These are phyloP conservation scores for Calonectria hongkongensis DNA, from an alignment of 2,329 filamentous ascomycete species.

Conservation along the genomic window DNA sequence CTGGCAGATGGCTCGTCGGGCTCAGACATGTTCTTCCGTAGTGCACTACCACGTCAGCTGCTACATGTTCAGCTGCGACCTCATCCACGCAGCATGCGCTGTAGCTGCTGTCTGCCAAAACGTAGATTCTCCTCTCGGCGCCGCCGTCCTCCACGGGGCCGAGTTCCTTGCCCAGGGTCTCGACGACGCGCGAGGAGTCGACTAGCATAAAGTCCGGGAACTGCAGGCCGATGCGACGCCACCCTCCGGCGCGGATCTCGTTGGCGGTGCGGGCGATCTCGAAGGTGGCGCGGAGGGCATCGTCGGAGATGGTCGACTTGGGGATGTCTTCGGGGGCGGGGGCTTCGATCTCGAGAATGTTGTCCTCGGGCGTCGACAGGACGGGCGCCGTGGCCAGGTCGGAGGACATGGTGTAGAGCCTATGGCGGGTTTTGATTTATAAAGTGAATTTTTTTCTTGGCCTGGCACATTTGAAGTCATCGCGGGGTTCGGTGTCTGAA, in stretches of 20 bases:
- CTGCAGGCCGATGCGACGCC: slow-evolving; percentile 89
- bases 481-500: slow-evolving; percentile 46
- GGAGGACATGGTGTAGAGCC: slow-evolving; percentile 62
- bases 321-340: slow-evolving; percentile 62
- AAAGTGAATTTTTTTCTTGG: slow-evolving; percentile 34
- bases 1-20: slow-evolving; percentile 89
- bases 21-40: slow-evolving; percentile 95
- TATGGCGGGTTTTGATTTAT: slow-evolving; percentile 23
- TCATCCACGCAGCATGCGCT: slow-evolving; percentile 98
- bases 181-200: slow-evolving; percentile 88
- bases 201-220: slow-evolving; percentile 95
- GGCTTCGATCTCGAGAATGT: slow-evolving; percentile 75
- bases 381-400: slow-evolving; percentile 73
- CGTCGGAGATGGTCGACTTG: slow-evolving; percentile 69
- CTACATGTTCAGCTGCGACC: slow-evolving; percentile 93
- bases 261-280: slow-evolving; percentile 87
- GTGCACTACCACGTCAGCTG: slow-evolving; percentile 93
- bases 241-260: slow-evolving; percentile 83
- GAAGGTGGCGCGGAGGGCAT: slow-evolving; percentile 85
- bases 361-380: slow-evolving; percentile 78
- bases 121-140: slow-evolving; percentile 76
- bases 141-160: slow-evolving; percentile 36
- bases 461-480: slow-evolving; percentile 46
- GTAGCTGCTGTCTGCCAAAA: slow-evolving; percentile 96
- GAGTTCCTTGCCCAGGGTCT: slow-evolving; percentile 65